A percentile compares a stretch with the other conserved stretches of the same genome.
phyloP scores from a whole-genome alignment of 495 filamentous ascomycete genomes.

The Extremus antarcticus region DNA sequence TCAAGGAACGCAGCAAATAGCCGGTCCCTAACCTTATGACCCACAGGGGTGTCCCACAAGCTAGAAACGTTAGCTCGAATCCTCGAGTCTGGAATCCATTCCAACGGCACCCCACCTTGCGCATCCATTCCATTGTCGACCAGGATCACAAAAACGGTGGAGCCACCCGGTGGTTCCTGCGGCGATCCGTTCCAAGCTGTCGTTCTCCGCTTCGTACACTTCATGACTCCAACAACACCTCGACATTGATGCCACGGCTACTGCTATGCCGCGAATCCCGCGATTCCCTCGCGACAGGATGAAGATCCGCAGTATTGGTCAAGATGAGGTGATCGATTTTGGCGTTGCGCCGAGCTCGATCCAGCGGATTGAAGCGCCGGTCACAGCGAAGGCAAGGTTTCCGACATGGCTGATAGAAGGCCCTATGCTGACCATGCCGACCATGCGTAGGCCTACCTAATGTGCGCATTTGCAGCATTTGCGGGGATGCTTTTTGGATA shows the following conservation, averaged over 20 bases:
- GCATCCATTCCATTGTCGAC: not conserved
- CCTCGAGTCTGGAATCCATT: too few species aligned
- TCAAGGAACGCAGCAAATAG: too few species aligned
- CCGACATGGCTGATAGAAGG: not conserved
- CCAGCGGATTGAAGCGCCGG: conserved; percentile 45
- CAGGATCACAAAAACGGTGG: not conserved
- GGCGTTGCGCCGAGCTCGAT: not conserved
- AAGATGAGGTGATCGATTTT: not conserved
- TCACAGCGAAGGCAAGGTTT: conserved; percentile 38
- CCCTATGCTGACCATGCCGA: not conserved
- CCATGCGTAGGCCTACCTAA: conserved; percentile 42
- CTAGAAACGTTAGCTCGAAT: too few species aligned
- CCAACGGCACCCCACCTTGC: not conserved
- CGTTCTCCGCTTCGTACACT: not conserved
- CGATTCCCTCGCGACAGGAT: not conserved
- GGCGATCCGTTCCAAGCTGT: not conserved
- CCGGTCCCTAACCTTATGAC: too few species aligned
- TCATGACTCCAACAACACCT: not conserved
- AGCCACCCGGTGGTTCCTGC: not conserved
- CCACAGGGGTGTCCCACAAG: too few species aligned
- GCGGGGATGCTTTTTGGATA: conserved; percentile 42
- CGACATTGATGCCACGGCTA: not conserved
- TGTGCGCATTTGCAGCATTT: conserved; percentile 60
- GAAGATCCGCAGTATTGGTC: not conserved
- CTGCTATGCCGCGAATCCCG: not conserved